phyloP scores from a whole-genome alignment of 192 early-diverging fungal genomes.

The Mortierella alpina region DNA sequence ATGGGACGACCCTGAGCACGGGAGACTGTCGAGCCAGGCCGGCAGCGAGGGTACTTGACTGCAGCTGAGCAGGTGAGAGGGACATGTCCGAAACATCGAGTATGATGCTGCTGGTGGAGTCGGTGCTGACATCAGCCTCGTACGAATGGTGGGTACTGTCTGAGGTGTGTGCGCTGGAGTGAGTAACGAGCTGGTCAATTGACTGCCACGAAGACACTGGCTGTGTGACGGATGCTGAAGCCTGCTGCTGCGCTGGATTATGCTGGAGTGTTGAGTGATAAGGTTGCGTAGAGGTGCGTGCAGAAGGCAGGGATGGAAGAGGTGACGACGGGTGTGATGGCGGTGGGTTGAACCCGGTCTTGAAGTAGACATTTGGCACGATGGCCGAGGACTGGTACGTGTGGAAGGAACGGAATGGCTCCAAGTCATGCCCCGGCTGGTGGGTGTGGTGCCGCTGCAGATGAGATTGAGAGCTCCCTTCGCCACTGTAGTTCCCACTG shows the following conservation, averaged over 20 bases:
- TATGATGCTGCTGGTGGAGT: background rate
- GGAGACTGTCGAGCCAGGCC: background rate
- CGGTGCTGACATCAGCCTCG: background rate
- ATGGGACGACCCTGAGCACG: slow-evolving; percentile 12
- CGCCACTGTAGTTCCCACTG: background rate
- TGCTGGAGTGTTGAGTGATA: background rate
- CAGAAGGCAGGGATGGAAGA: background rate
- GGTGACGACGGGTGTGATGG: background rate
- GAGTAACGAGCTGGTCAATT: too few species aligned
- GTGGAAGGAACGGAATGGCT: background rate
- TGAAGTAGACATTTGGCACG: slow-evolving; percentile 21
- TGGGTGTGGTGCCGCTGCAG: slow-evolving; percentile 18
- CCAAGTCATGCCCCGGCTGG: background rate
- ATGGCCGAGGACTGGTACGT: slow-evolving; percentile 20
- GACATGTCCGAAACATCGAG: slow-evolving; percentile 6
- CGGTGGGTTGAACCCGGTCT: background rate
- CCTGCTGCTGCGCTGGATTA: background rate
- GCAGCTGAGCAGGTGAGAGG: background rate
- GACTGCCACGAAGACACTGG: too few species aligned
- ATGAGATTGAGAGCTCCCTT: background rate
- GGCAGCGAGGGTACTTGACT: background rate
- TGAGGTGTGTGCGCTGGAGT: too few species aligned
- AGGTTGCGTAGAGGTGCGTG: background rate
- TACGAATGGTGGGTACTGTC: background rate
- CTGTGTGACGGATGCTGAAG: too few species aligned